A percentile compares a stretch with the other conserved stretches of the same genome.
phyloP scores from a whole-genome alignment of 2,329 filamentous ascomycete species.

The Fusarium protoensiforme region DNA sequence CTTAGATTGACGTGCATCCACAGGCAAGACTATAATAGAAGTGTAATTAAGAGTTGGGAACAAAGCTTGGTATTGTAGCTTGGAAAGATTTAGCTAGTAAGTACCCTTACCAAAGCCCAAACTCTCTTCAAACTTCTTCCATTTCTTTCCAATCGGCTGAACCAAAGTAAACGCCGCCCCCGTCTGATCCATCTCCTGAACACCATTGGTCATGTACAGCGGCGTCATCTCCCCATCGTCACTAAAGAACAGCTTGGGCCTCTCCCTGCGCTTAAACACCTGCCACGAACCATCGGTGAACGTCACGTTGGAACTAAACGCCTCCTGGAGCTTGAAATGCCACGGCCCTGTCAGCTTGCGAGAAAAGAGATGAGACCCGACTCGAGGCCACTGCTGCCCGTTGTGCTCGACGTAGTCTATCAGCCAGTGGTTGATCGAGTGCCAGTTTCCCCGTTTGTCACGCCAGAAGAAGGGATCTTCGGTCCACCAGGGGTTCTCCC shows the following conservation, averaged over 20 bases:
- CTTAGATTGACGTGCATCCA: no score
- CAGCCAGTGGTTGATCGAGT: conserved; percentile 47
- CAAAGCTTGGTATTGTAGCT: no score
- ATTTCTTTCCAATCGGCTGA: conserved; percentile 26
- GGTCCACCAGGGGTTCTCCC: conserved; percentile 24
- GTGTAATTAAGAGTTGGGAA: background rate
- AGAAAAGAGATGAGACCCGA: conserved; percentile 46
- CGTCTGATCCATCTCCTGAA: conserved; percentile 50
- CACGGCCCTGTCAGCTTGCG: conserved; percentile 43
- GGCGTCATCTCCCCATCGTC: conserved; percentile 55
- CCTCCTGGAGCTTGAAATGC: conserved; percentile 42
- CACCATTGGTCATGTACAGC: conserved; percentile 58
- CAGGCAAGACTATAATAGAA: no score
- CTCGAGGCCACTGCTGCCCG: conserved; percentile 43
- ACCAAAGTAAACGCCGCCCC: conserved; percentile 22
- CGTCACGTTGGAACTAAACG: conserved; percentile 44
- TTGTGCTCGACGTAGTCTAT: conserved; percentile 40
- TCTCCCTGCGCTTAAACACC: conserved; percentile 56
- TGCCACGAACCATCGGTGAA: conserved; percentile 53
- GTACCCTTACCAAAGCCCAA: conserved; percentile 1
- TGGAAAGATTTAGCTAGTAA: background rate
- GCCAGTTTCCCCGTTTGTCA: conserved; percentile 47
- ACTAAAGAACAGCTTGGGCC: conserved; percentile 61
- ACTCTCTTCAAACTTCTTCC: conserved; percentile 16
- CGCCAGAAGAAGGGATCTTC: conserved; percentile 50